Evolutionary conservation across 331 rosid species (phyloP), one percentile per base, ranked within the genome.

Genomic region (Malus hybrid): DNA sequence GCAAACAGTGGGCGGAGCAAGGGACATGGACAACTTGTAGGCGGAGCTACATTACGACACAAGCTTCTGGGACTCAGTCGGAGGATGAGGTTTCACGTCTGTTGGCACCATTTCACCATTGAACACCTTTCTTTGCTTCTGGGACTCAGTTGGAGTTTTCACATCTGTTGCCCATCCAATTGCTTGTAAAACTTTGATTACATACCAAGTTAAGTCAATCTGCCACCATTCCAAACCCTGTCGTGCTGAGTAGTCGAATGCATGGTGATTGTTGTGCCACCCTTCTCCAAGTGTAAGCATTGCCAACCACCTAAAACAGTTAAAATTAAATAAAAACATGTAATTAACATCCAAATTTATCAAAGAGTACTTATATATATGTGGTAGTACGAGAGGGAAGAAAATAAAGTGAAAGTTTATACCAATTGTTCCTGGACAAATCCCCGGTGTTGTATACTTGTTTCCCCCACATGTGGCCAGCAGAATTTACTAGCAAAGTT

Each of bases 141-240:
- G 98, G 58, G n/a, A 28, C 30, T 82, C 79, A 9, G 82, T 70
- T 7, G 98, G 96, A 8, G 87, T 2, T 74, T 91, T 93, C 9
- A 93, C 91, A 0, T 93, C 88, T 14, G 84, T 84, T 22, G 97
- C 96, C 60, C 89, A 56, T 24, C 96, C 96, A 66, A 88, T 2
- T 50, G 84, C 82, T 76, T 89, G 86, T 9, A 93, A 93, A 67
- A 89, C 44, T 60, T 42, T 85, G 3, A 93, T 88, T 0, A 87
- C 76, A 28, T 82, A 88, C 98, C 96, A 93, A 75, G 97, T 91
- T 75, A 85, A 33, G 78, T 93, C 98, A 22, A 93, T 24, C 77
- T 93, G 87, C 96, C 98, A 93, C 98, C 98, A 93, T 82, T 91
- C 88, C 1, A 93, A 63, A 33, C 97, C 98, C 69, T 93, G 98